These are phyloP conservation scores for Geotrichum reessii DNA, from an alignment of 1,139 yeast genomes.

Conservation along the genomic window DNA sequence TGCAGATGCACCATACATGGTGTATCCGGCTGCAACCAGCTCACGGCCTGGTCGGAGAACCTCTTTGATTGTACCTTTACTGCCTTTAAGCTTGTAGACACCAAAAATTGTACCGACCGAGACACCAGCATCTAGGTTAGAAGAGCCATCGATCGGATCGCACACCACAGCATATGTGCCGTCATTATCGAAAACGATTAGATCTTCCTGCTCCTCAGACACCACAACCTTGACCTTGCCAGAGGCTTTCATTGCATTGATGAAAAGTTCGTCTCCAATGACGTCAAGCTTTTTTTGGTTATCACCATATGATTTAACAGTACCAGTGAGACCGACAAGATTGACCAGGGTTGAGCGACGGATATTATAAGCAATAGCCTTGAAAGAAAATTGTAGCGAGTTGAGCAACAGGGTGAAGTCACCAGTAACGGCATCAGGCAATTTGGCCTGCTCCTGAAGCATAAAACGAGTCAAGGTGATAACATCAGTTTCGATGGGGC, in stretches of 20 bases:
- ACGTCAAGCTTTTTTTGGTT: constrained; percentile 95
- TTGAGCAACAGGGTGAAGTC: constrained; percentile 82
- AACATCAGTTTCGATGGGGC: constrained; percentile 57
- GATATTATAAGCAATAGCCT: constrained; percentile 91
- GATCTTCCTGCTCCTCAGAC: constrained; percentile 92
- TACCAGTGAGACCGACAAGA: constrained; percentile 76
- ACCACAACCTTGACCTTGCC: constrained; percentile 88
- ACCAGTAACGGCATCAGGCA: constrained; percentile 62
- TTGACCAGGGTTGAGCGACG: constrained; percentile 93
- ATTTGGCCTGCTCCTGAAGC: constrained; percentile 69
- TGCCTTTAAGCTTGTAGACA: constrained; percentile 62
- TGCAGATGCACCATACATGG: constrained; percentile 99
- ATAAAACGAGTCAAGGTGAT: constrained; percentile 86
- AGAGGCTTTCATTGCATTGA: constrained; percentile 92
- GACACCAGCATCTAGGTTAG: constrained; percentile 96
- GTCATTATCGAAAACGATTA: constrained; percentile 65
- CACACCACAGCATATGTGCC: constrained; percentile 95
- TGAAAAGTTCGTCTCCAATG: constrained; percentile 93
- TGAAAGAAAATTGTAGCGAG: constrained; percentile 90
- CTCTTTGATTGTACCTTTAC: constrained; percentile 78
- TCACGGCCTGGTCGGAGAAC: constrained; percentile 87
- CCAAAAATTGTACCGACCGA: constrained; percentile 98
- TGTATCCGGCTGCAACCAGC: constrained; percentile 96
- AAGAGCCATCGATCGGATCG: constrained; percentile 96
- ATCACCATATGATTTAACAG: constrained; percentile 87